These are phyloP conservation scores for Scedosporium minutisporum DNA, from an alignment of 2,329 filamentous ascomycete genomes.

Conservation along the genomic window DNA sequence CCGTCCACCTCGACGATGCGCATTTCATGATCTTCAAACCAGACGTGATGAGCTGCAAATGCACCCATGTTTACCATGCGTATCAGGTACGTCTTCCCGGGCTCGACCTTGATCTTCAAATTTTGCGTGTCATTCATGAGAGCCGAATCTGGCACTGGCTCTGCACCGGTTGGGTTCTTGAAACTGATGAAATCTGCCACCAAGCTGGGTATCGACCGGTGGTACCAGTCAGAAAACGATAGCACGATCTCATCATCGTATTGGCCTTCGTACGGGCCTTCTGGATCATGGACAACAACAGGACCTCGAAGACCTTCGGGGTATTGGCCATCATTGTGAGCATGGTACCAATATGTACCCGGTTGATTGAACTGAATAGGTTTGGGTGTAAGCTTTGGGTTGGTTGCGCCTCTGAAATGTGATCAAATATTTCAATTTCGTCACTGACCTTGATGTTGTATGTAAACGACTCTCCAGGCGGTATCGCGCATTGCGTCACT, in stretches of 20 bases:
- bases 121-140: slow-evolving; percentile 64
- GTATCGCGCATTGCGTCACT: slow-evolving; percentile 59
- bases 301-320: slow-evolving; percentile 59
- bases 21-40: slow-evolving; percentile 59
- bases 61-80: slow-evolving; percentile 65
- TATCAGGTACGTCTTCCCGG: slow-evolving; percentile 63
- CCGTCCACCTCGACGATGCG: slow-evolving; percentile 66
- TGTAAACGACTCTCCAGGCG: slow-evolving; percentile 53
- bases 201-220: slow-evolving; percentile 42
- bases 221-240: slow-evolving; percentile 64
- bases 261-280: slow-evolving; percentile 44
- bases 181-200: slow-evolving; percentile 41
- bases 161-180: slow-evolving; percentile 45
- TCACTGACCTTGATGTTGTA: slow-evolving; percentile 56
- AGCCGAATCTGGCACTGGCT: slow-evolving; percentile 58
- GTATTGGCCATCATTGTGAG: slow-evolving; percentile 57
- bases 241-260: slow-evolving; percentile 56
- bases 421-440: too few species aligned
- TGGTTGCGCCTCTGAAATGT: neutral
- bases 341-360: slow-evolving; percentile 75
- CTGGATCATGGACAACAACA: slow-evolving; percentile 53
- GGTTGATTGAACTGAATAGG: slow-evolving; percentile 37
- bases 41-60: slow-evolving; percentile 57
- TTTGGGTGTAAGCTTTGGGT: neutral
- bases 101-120: slow-evolving; percentile 47